Percentiles rank a stretch among this genome's conserved stretches.
Evolutionary conservation across 306 rosid species (phyloP).

Genomic region (Dryas alaskensis): DNA sequence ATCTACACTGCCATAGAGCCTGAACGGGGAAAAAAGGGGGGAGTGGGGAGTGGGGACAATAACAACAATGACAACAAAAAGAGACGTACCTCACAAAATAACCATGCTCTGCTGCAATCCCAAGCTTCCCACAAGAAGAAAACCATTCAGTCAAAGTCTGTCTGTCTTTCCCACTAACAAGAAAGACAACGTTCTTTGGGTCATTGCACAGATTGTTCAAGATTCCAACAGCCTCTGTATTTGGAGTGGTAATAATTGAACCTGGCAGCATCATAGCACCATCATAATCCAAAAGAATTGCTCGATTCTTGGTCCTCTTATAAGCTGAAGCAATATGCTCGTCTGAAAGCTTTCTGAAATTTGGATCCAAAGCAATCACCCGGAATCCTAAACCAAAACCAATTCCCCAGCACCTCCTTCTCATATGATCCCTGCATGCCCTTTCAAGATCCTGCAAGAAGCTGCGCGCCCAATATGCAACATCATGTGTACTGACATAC

Average conservation of each 20-base stretch:
- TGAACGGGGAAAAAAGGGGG: background rate
- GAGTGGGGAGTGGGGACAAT: background rate
- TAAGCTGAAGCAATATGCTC: slow-evolving; percentile 87
- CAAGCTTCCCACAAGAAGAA: slow-evolving; percentile 67
- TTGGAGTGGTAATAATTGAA: slow-evolving; percentile 61
- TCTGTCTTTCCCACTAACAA: slow-evolving; percentile 82
- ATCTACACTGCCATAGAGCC: background rate
- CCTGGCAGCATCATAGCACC: slow-evolving; percentile 66
- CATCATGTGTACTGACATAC: slow-evolving; percentile 87
- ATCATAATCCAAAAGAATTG: slow-evolving; percentile 81
- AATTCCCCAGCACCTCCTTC: slow-evolving; percentile 93
- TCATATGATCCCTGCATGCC: slow-evolving; percentile 74
- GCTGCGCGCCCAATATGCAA: slow-evolving; percentile 90
- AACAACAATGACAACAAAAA: background rate
- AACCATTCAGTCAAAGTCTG: slow-evolving; percentile 68
- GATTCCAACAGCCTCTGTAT: slow-evolving; percentile 57
- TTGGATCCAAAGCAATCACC: slow-evolving; percentile 83
- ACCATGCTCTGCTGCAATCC: slow-evolving; percentile 89
- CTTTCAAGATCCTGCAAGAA: slow-evolving; percentile 84
- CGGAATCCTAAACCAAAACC: slow-evolving; percentile 89
- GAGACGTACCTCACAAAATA: slow-evolving; percentile 65
- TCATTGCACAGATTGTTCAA: slow-evolving; percentile 72
- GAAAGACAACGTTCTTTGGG: slow-evolving; percentile 66
- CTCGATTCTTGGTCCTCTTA: slow-evolving; percentile 70
- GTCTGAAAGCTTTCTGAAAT: slow-evolving; percentile 74